phyloP scores from a whole-genome alignment of 2,329 filamentous ascomycete species.

The Trichoderma sp. region DNA sequence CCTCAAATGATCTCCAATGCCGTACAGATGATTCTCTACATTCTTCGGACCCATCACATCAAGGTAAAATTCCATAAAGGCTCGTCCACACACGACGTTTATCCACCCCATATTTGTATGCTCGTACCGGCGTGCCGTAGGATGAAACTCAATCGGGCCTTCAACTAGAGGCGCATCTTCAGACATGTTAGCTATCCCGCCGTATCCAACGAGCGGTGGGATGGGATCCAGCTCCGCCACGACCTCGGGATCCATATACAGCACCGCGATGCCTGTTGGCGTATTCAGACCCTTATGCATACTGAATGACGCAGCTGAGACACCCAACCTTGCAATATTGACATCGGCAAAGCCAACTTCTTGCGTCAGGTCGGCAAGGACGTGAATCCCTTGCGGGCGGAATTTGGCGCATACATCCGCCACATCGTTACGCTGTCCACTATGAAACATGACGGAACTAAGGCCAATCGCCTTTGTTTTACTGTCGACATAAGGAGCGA shows the following conservation, averaged over 20 bases:
- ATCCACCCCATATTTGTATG: neutral
- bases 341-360: neutral
- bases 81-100: neutral
- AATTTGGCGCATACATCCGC: neutral
- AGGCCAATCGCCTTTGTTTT: neutral
- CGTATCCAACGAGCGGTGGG: neutral
- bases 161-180: neutral
- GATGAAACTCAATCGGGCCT: neutral
- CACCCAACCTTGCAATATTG: neutral
- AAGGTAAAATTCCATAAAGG: neutral
- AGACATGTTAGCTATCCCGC: neutral
- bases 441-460: neutral
- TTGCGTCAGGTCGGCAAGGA: neutral
- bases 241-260: neutral
- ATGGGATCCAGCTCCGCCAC: neutral
- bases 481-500: neutral
- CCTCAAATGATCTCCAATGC: neutral
- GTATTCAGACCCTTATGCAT: neutral
- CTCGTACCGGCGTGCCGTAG: neutral
- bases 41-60: neutral
- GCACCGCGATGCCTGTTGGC: neutral
- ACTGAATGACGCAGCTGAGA: neutral
- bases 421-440: neutral
- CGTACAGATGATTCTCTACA: neutral
- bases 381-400: neutral